Conservation (phyloP, 805 yeast genomes). For the Priceomyces medius region DNA sequence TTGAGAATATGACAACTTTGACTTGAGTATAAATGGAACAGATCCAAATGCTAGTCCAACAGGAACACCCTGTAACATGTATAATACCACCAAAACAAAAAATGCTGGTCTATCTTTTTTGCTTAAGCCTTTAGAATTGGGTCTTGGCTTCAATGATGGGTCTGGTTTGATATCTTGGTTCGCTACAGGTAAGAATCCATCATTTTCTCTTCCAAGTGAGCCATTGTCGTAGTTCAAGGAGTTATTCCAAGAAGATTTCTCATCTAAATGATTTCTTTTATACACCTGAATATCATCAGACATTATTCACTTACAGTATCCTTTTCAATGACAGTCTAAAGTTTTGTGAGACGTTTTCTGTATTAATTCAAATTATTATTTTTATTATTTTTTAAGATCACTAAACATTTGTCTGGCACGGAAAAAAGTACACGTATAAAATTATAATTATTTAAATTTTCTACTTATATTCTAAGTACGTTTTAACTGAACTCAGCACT, state of each 20-base stretch:
- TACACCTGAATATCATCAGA: slow-evolving; percentile 4
- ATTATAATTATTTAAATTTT: background rate
- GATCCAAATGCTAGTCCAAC: slow-evolving; percentile 95
- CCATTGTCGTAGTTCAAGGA: slow-evolving; percentile 19
- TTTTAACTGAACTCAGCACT: background rate
- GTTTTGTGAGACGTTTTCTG: too few species aligned
- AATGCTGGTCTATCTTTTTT: slow-evolving; percentile 70
- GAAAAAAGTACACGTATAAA: too few species aligned
- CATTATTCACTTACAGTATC: slow-evolving; percentile 1
- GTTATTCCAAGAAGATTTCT: slow-evolving; percentile 11
- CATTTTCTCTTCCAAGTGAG: slow-evolving; percentile 32
- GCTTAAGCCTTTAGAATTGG: slow-evolving; percentile 5
- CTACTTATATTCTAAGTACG: background rate
- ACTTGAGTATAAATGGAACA: slow-evolving; percentile 83
- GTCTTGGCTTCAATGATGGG: background rate
- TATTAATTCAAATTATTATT: too few species aligned
- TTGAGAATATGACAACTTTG: slow-evolving; percentile 79
- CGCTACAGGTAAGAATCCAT: slow-evolving; percentile 35
- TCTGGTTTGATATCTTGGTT: slow-evolving; percentile 13
- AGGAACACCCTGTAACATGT: slow-evolving; percentile 92
- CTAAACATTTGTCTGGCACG: too few species aligned
- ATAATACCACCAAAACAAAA: slow-evolving; percentile 65
- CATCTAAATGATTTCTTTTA: slow-evolving; percentile 3
- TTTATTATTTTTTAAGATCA: too few species aligned
- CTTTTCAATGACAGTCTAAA: too few species aligned